Base-by-base conservation (phyloP, 2,329 filamentous ascomycete genomes). In the Monosporascus cannonballus region DNA sequence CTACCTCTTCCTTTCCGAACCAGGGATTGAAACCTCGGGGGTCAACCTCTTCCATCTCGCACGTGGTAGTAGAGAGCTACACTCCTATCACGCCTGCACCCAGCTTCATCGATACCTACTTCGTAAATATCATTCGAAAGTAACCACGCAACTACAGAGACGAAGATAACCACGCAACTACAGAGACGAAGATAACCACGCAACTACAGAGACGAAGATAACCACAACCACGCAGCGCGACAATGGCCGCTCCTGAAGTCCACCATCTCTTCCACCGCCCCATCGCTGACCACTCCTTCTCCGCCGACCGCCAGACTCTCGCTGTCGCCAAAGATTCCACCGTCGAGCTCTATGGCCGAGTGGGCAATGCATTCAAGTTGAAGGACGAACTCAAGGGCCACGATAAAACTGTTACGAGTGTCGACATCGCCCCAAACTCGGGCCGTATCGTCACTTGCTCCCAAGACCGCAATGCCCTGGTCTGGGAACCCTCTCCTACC, bases 231-330 rank as follows among this genome's bases (percentile, higher is more conserved):
- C 18, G 27, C 48, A 27, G 51, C 58, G 9, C 70, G 79, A 50
- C 55, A 30, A 97, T 97, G 93, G 79, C 89, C 51, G 71, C 86
- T 55, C 90, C 92, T 59, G 90, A 97, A 79, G 89, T 96, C 54
- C 90, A 97, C 75, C 92, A 97, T 68, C 87, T 99, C 61, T 99
- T 99, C 77, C 91, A 97, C 76, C 85, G 87, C 63, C 91, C 93
- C 56, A 96, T 99, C 68, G 90, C 90, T 61, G 94, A 99, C 78
- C 94, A 99, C 74, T 96, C 93, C 53, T 99, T 99, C 83, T 96
- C 92, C 59, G 85, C 90, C 57, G 94, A 99, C 75, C 89, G 86
- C 69, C 78, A 85, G 70, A 92, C 87, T 27, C 81, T 99, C 53
- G 94, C 94, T 53, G 92, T 99, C 53, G 89, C 93, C 58, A 88